Base-by-base conservation (phyloP, 345 rosid genomes). In the Hirschfeldia incana region DNA sequence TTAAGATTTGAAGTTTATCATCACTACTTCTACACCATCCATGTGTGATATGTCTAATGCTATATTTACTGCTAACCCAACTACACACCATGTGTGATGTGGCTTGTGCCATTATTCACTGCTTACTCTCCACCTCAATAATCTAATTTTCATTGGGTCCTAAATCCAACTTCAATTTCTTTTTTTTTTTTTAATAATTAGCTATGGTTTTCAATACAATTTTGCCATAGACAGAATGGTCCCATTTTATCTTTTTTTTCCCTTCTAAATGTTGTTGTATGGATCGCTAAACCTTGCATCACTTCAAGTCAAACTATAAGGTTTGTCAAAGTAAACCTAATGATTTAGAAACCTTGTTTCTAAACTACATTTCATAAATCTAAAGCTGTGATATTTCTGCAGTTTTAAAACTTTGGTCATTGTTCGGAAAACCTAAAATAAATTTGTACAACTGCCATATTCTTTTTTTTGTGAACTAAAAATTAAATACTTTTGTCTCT, bases 81-180 rank as follows among this genome's bases (percentile, higher is more conserved):
- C 15, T 29, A 46, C 17, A 46, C 17, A 37, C 69, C 69, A 69
- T 69, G 36, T 69, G 60, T 69, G 63, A 76, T 76, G 74, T 76
- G 29, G 16, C 65, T 77, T 13, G 8, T 61, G 55, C 37, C 12
- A 27, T 63, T 70, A 27, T 51, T 62, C 30, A 15, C 11, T 60
- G 32, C 30, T 58, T 58, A 58, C 6, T 53, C 8, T 51, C 1
- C 1, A 44, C 26, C 58, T 51, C 70, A 66, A 0, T 21, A 65
- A 7, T 65, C 30, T 6, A 17, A 15, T 32, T 11, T 64, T 26
- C 27, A 64, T n/a, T 8, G 67, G 67, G 17, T 64, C 33, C 44
- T 64, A 30, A 29, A 12, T 34, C 69, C 49, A 65, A 65, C 69
- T 65, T 17, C 28, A 9, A 36, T 1, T 36, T 36, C 42, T 36